Base-by-base conservation (phyloP, 345 rosid species). In the Citropsis articulata region DNA sequence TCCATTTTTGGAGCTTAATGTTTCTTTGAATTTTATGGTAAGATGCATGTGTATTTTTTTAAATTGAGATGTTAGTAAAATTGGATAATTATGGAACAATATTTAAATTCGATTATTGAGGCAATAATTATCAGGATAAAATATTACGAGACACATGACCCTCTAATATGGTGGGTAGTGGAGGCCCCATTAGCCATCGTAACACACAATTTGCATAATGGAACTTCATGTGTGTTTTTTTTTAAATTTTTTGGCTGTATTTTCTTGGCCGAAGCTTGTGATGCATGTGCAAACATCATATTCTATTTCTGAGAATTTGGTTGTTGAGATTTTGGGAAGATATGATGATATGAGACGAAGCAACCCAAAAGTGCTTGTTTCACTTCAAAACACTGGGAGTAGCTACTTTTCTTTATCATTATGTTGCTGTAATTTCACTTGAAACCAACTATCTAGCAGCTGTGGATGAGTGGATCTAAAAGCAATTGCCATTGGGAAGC, bases 211-310 rank as follows among this genome's bases (percentile, higher is more conserved):
- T 69, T 16, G 56, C 50, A 64, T 30, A 42, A 31, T n/a, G 28
- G 42, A 55, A 66, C 68, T 42, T 75, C 61, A 35, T 65, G 70
- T 57, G 77, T 35, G 1, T 13, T 45, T 13, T 9, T 25, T 55
- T n/a, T n/a, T n/a, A n/a, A n/a, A 1, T 2, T 40, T 71, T 73
- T 70, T 76, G 81, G 76, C 77, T 65, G 69, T 74, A 76, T 81
- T 78, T 79, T 70, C 83, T 75, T 80, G 83, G 75, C 78, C 71
- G 33, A 40, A 76, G 28, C 69, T 57, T 69, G 53, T 62, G 77
- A 24, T 69, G 69, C 81, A 72, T 65, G 55, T 28, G 83, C 78
- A 71, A 60, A 21, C 55, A 67, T 38, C 14, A 24, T 77, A 12
- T 69, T 71, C 70, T 18, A n/a, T 72, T 42, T 59, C 63, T 35